Conservation (phyloP, 345 rosid species). For the Salix arbutifolia region DNA sequence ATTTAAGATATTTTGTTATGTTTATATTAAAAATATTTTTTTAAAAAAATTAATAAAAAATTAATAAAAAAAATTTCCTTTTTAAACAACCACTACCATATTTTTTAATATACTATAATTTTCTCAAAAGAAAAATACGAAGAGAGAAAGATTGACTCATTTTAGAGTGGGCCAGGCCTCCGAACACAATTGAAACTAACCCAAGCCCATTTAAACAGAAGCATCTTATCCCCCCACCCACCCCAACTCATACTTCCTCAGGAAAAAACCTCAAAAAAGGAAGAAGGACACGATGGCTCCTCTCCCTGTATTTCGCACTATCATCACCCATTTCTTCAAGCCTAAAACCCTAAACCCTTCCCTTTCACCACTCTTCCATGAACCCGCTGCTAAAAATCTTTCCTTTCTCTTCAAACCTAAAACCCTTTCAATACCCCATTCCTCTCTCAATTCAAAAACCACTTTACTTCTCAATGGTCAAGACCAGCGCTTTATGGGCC, state of each 20-base stretch:
- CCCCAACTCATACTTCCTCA: background rate
- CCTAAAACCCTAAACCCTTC: conserved; percentile 13
- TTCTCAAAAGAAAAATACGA: too few relatives aligned
- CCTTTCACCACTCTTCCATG: conserved; percentile 8
- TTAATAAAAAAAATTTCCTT: too few relatives aligned
- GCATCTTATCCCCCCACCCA: background rate
- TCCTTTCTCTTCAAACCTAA: conserved; percentile 30
- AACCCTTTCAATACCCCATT: conserved; percentile 30
- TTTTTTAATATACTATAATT: too few relatives aligned
- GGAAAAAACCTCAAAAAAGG: background rate
- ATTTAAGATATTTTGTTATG: too few relatives aligned
- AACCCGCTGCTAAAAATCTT: conserved; percentile 18
- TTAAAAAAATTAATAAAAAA: too few relatives aligned
- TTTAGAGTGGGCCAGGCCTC: background rate
- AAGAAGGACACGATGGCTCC: conserved; percentile 17
- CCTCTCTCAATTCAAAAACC: conserved; percentile 28
- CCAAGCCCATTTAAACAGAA: background rate
- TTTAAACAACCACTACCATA: too few relatives aligned
- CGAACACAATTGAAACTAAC: background rate
- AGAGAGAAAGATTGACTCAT: too few relatives aligned
- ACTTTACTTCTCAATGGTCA: conserved; percentile 18
- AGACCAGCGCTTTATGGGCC: conserved; percentile 55
- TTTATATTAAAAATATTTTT: too few relatives aligned
- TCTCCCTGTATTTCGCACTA: conserved; percentile 34
- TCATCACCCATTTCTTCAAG: conserved; percentile 28